A percentile compares a stretch with the other conserved stretches of the same genome.
phyloP scores from a whole-genome alignment of 2,329 filamentous ascomycete genomes.

The Dactylonectria estremocensis region DNA sequence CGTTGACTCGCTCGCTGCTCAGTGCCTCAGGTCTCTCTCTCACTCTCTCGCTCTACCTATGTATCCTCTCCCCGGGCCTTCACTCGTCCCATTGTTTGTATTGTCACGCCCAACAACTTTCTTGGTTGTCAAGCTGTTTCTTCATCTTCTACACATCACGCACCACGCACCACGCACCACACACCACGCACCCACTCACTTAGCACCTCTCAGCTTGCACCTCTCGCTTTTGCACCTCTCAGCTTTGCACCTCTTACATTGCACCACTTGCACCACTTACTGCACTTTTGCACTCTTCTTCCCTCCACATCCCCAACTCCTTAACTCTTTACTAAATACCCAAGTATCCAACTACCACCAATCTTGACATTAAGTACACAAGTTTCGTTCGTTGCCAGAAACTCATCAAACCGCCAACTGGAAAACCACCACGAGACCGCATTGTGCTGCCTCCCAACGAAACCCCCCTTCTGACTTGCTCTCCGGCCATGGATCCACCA shows the following conservation, averaged over 20 bases:
- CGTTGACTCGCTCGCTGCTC: no score
- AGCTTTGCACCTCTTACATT: no score
- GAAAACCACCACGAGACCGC: slow-evolving; percentile 41
- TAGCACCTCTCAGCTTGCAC: not conserved
- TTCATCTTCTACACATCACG: slow-evolving; percentile 21
- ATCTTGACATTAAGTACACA: slow-evolving; percentile 19
- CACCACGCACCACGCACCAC: slow-evolving; percentile 22
- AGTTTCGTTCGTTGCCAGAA: slow-evolving; percentile 39
- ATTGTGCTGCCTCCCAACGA: slow-evolving; percentile 40
- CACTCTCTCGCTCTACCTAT: no score
- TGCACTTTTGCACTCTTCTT: no score
- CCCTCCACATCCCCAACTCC: no score
- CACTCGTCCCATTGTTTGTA: slow-evolving; percentile 46
- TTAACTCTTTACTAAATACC: no score
- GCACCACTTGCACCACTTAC: no score
- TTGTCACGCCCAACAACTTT: slow-evolving; percentile 45
- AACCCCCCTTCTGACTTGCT: slow-evolving; percentile 30
- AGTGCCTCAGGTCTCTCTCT: no score
- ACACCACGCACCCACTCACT: not conserved
- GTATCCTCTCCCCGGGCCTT: slow-evolving; percentile 39
- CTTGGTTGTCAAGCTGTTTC: slow-evolving; percentile 32
- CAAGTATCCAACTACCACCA: no score
- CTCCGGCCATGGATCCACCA: slow-evolving; percentile 48
- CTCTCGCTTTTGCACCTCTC: no score
- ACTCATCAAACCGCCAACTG: slow-evolving; percentile 36